Conservation (phyloP, 73 alveolate genomes). For the Paramecium bursaria region DNA sequence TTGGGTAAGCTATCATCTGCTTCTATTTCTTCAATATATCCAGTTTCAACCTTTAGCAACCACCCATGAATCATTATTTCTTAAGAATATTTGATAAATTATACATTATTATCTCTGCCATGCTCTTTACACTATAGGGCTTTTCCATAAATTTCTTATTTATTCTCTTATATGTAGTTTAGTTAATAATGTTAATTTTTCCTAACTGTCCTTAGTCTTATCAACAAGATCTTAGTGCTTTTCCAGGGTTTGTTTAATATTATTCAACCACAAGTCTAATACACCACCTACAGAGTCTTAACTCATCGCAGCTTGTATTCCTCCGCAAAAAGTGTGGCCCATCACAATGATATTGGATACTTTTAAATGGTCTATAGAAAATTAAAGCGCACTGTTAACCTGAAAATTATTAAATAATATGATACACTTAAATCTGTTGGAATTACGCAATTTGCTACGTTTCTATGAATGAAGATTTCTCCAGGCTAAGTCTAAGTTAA, state of each 20-base stretch:
- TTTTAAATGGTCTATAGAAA: conserved; percentile 63
- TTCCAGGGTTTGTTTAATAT: conserved; percentile 41
- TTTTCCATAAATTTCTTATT: conserved; percentile 60
- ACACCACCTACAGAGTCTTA: conserved; percentile 64
- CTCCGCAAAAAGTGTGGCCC: conserved; percentile 71
- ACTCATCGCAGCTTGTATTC: conserved; percentile 61
- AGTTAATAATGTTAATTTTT: conserved; percentile 19
- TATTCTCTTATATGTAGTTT: conserved; percentile 63
- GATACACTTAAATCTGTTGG: conserved; percentile 68
- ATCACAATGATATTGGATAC: conserved; percentile 49
- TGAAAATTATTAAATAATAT: not conserved
- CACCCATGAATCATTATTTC: conserved; percentile 54
- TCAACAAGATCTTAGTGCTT: conserved; percentile 52
- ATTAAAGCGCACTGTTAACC: conserved; percentile 61
- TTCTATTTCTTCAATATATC: conserved; percentile 42
- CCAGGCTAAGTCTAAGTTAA: conserved; percentile 68
- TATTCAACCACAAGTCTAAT: conserved; percentile 52
- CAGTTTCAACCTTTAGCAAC: conserved; percentile 48
- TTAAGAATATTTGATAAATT: not conserved
- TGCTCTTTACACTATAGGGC: conserved; percentile 48
- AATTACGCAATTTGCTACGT: conserved; percentile 63
- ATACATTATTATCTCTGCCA: conserved; percentile 30
- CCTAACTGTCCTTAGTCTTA: conserved; percentile 19
- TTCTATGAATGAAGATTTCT: conserved; percentile 69
- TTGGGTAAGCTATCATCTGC: conserved; percentile 16